phyloP scores from a whole-genome alignment of 2,329 filamentous ascomycete genomes.

The Emmonsiellopsis sp. region DNA sequence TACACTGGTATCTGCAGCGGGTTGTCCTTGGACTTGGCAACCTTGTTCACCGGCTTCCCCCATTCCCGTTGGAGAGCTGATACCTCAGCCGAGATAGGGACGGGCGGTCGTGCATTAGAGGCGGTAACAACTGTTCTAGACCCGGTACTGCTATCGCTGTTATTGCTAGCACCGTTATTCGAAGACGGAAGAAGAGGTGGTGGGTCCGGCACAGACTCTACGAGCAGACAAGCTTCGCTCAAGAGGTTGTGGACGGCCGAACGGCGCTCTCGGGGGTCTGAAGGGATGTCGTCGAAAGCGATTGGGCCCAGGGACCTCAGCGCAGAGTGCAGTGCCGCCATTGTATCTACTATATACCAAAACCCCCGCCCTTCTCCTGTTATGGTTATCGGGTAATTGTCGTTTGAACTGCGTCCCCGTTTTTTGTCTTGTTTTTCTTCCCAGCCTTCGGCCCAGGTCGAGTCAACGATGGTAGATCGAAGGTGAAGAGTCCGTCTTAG shows the following conservation, averaged over 20 bases:
- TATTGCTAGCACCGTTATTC: slow-evolving; percentile 25
- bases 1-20: slow-evolving; percentile 68
- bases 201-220: slow-evolving; percentile 57
- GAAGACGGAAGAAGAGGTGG: slow-evolving; percentile 1
- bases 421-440: too few species aligned
- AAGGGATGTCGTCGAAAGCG: slow-evolving; percentile 43
- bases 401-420: too few species aligned
- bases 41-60: slow-evolving; percentile 66
- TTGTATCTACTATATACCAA: too few species aligned
- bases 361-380: too few species aligned
- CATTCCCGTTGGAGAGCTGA: slow-evolving; percentile 65
- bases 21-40: slow-evolving; percentile 58
- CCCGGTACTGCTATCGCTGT: slow-evolving; percentile 40
- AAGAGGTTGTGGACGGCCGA: slow-evolving; percentile 53
- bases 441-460: too few species aligned
- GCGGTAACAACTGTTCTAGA: slow-evolving; percentile 49
- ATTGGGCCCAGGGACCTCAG: slow-evolving; percentile 48
- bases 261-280: slow-evolving; percentile 38
- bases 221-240: slow-evolving; percentile 56
- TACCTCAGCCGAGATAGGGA: slow-evolving; percentile 46
- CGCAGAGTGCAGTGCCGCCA: slow-evolving; percentile 51
- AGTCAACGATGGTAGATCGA: too few species aligned
- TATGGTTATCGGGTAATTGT: too few species aligned
- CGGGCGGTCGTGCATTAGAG: slow-evolving; percentile 36
- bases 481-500: too few species aligned